Conservation (phyloP, 139 green algal species). For the Dunaliella primolecta region DNA sequence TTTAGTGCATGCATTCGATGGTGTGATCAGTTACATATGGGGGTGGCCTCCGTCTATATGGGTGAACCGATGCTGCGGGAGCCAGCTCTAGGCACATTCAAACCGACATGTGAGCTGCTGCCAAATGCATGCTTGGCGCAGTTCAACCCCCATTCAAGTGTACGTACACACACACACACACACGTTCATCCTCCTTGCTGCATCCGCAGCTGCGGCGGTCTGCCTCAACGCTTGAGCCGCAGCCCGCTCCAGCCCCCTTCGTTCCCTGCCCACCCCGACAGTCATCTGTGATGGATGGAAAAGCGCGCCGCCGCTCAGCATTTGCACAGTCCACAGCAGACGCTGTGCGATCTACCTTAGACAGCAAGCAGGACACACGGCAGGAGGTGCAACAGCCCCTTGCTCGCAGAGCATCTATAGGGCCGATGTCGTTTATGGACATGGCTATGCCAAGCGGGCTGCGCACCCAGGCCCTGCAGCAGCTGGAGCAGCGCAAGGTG, state of each 20-base stretch:
- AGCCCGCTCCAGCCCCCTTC: no score
- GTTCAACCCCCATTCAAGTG: background rate
- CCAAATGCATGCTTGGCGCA: background rate
- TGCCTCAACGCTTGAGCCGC: no score
- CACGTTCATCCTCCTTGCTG: background rate
- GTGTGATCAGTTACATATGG: background rate
- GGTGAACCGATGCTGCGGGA: background rate
- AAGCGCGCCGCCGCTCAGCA: background rate
- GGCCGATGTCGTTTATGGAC: background rate
- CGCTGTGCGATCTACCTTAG: no score
- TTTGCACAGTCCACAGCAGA: no score
- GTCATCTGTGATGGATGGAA: no score
- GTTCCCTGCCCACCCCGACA: slow-evolving; percentile 7
- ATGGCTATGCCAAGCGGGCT: background rate
- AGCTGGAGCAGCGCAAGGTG: background rate
- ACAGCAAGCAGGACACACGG: background rate
- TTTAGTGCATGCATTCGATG: background rate
- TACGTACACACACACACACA: slow-evolving; percentile 5
- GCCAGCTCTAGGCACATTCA: background rate
- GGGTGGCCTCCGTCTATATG: background rate
- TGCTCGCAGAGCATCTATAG: background rate
- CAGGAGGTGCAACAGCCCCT: background rate
- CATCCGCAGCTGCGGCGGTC: no score
- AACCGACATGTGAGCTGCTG: background rate
- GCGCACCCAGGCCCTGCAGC: background rate